Conservation (phyloP, 805 yeast species). For the Wickerhamiella azymoides region DNA sequence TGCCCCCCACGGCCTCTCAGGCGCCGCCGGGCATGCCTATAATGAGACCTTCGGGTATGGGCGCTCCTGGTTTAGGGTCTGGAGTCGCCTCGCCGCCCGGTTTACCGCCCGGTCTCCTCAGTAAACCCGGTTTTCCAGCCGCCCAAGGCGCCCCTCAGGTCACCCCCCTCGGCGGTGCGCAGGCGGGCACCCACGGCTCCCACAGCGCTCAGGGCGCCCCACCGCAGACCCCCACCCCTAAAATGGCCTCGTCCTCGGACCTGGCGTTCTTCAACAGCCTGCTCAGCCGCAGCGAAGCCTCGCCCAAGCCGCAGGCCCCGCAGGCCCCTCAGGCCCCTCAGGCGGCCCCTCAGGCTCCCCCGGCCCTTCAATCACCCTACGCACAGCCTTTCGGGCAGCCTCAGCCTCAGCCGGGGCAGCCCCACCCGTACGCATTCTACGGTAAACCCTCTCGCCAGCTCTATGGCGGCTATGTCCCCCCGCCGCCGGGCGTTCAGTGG, state of each 20-base stretch:
- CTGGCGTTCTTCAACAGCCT: conserved; percentile 11
- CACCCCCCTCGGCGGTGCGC: too few species aligned
- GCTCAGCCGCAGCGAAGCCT: conserved; percentile 2
- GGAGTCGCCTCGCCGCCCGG: background rate
- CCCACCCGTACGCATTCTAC: background rate
- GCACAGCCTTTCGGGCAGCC: background rate
- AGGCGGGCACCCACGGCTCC: too few species aligned
- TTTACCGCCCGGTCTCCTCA: background rate
- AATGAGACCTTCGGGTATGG: background rate
- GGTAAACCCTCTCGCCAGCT: background rate
- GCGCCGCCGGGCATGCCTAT: too few species aligned
- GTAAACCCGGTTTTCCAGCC: too few species aligned
- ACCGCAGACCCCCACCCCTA: background rate
- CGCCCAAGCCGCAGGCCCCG: background rate
- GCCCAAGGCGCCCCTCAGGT: too few species aligned
- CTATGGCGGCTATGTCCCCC: background rate
- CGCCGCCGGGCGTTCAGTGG: too few species aligned
- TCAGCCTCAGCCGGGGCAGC: background rate
- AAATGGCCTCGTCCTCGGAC: background rate
- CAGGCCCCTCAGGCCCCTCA: background rate
- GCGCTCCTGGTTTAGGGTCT: background rate
- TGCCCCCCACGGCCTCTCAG: too few species aligned
- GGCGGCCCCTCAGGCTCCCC: background rate
- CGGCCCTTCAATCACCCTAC: background rate
- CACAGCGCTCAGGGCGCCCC: too few species aligned